Conservation (phyloP, 2,329 filamentous ascomycete species). For the Fusarium circinatum region DNA sequence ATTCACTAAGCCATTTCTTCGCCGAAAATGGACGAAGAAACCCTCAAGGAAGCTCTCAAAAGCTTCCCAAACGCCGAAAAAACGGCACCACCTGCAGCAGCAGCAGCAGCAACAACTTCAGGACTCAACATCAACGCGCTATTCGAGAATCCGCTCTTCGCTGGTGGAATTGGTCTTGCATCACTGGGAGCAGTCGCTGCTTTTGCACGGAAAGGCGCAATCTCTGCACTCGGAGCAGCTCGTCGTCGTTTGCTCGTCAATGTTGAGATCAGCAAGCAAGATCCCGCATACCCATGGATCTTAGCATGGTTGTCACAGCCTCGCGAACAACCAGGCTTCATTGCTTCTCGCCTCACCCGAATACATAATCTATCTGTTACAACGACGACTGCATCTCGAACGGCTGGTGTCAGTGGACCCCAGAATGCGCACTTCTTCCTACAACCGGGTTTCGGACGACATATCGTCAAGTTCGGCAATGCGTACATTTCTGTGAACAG, state of each 20-base stretch:
- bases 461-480: constrained; percentile 86
- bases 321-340: constrained; percentile 70
- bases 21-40: constrained; percentile 34
- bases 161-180: constrained; percentile 87
- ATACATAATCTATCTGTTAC: constrained; percentile 69
- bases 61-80: constrained; percentile 45
- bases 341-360: constrained; percentile 67
- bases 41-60: constrained; percentile 22
- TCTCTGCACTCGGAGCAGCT: constrained; percentile 77
- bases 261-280: constrained; percentile 93
- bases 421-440: constrained; percentile 84
- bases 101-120: constrained; percentile 44
- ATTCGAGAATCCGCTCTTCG: constrained; percentile 71
- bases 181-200: constrained; percentile 85
- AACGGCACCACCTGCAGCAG: constrained; percentile 45
- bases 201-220: constrained; percentile 80
- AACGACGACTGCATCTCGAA: constrained; percentile 69
- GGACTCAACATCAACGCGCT: constrained; percentile 65
- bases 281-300: constrained; percentile 93
- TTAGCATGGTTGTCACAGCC: constrained; percentile 93
- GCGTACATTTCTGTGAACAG: constrained; percentile 89
- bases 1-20: background rate
- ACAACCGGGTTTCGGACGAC: constrained; percentile 89
- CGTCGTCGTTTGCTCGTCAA: constrained; percentile 91
- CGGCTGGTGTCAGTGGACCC: constrained; percentile 69